phyloP scores from a whole-genome alignment of 2,329 filamentous ascomycete species.

The Immersiporthe knoxdaviesiana region DNA sequence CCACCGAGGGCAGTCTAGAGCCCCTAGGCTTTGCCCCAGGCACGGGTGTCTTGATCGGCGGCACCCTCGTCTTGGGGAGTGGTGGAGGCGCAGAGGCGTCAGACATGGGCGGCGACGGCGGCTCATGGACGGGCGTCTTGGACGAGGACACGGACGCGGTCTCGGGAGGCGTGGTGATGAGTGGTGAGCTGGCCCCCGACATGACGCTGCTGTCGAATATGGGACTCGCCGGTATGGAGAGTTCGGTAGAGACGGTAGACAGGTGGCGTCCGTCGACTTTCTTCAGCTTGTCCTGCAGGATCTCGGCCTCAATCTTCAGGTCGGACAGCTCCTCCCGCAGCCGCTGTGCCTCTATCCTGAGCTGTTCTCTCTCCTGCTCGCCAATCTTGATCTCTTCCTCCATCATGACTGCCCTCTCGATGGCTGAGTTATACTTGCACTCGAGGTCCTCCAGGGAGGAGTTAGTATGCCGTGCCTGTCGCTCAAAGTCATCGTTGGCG shows the following conservation, averaged over 20 bases:
- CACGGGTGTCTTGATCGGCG: constrained; percentile 49
- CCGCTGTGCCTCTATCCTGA: constrained; percentile 89
- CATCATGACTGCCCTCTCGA: constrained; percentile 89
- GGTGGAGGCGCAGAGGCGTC: constrained; percentile 71
- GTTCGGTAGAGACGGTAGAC: constrained; percentile 62
- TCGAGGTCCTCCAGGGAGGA: constrained; percentile 96
- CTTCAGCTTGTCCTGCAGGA: constrained; percentile 90
- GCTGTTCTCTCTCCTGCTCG: constrained; percentile 85
- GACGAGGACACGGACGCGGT: constrained; percentile 35
- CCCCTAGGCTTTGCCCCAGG: constrained; percentile 45
- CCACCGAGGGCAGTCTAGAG: constrained; percentile 58
- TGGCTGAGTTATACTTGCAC: constrained; percentile 92
- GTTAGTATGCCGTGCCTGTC: constrained; percentile 91
- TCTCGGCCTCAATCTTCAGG: constrained; percentile 91
- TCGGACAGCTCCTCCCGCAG: constrained; percentile 90
- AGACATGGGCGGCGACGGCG: constrained; percentile 91
- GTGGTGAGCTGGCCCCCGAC: constrained; percentile 88
- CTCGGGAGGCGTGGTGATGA: constrained; percentile 82
- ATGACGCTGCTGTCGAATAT: constrained; percentile 77
- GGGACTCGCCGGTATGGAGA: constrained; percentile 69
- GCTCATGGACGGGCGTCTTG: constrained; percentile 74
- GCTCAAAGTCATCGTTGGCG: constrained; percentile 96
- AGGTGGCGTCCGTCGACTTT: constrained; percentile 62
- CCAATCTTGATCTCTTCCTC: constrained; percentile 92
- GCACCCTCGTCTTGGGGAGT: constrained; percentile 44